phyloP scores from a whole-genome alignment of 106 monocot species.

The Hemerocallis citrina region DNA sequence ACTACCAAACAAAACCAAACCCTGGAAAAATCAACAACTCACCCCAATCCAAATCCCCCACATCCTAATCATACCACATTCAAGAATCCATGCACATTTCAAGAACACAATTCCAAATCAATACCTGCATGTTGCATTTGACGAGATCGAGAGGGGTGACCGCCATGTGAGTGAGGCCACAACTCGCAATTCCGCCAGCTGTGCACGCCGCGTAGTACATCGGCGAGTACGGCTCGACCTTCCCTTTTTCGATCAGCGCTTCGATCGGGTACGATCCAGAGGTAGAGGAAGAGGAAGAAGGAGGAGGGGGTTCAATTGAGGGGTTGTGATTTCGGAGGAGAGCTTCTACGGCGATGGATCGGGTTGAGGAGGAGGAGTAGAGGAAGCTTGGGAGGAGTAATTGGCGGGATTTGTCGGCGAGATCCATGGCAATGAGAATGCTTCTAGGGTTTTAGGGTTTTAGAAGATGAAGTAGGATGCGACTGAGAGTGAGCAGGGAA shows the following conservation, averaged over 20 bases:
- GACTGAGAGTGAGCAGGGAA: no score
- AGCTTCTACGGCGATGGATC: constrained; percentile 7
- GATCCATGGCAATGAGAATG: constrained; percentile 10
- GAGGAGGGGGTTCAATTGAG: no score
- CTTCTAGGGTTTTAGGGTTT: not conserved
- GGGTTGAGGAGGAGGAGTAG: constrained; percentile 26
- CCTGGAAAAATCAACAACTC: no score
- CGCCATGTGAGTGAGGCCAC: constrained; percentile 55
- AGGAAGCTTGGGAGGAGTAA: constrained; percentile 48
- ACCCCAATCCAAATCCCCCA: no score
- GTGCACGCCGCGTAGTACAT: constrained; percentile 53
- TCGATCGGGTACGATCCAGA: not conserved
- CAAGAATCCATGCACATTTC: no score
- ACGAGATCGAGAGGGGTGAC: constrained; percentile 72
- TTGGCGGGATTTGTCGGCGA: constrained; percentile 20
- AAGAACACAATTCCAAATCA: not conserved
- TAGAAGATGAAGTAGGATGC: not conserved
- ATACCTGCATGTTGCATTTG: constrained; percentile 83
- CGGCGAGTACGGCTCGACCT: constrained; percentile 57
- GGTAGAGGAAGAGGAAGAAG: not conserved
- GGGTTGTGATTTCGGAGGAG: not conserved
- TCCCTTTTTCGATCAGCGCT: constrained; percentile 37
- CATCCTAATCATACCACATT: no score
- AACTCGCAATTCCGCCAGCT: constrained; percentile 54
- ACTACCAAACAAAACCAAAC: no score